phyloP scores from a whole-genome alignment of 2,329 filamentous ascomycete species.

The Microsporum audouinii region DNA sequence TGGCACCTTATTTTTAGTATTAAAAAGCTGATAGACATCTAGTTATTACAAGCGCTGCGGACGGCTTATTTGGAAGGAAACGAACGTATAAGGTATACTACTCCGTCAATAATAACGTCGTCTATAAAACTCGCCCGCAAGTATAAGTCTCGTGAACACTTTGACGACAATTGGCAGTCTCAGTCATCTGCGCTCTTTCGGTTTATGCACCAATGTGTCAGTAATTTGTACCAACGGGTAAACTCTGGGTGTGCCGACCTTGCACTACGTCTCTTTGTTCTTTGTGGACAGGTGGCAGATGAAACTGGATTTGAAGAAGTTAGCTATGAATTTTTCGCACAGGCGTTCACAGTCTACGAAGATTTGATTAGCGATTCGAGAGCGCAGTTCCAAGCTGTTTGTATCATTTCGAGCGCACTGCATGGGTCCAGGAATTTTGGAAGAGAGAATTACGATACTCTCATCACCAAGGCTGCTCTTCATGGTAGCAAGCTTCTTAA shows the following conservation, averaged over 20 bases:
- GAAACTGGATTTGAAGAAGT: conserved; percentile 89
- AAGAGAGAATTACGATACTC: conserved; percentile 95
- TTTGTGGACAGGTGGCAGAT: conserved; percentile 85
- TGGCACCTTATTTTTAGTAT: background rate
- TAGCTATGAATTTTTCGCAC: conserved; percentile 94
- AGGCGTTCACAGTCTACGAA: conserved; percentile 96
- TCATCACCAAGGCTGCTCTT: conserved; percentile 94
- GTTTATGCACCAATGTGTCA: conserved; percentile 83
- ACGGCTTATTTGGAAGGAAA: conserved; percentile 86
- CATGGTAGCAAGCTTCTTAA: conserved; percentile 94
- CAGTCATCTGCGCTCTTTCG: conserved; percentile 79
- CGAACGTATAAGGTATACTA: conserved; percentile 91
- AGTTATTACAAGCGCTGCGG: conserved; percentile 72
- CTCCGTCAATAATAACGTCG: conserved; percentile 78
- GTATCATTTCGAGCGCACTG: conserved; percentile 78
- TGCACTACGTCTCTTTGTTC: conserved; percentile 76
- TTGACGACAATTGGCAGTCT: conserved; percentile 60
- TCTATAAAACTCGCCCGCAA: conserved; percentile 79
- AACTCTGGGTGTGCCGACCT: conserved; percentile 75
- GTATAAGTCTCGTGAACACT: conserved; percentile 85
- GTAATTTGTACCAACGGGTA: conserved; percentile 76
- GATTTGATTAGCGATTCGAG: conserved; percentile 91
- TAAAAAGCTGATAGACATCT: conserved; percentile 15
- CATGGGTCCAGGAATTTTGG: conserved; percentile 84
- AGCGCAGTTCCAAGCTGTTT: conserved; percentile 95